phyloP scores from a whole-genome alignment of 805 yeast genomes.

The Ogataea paraovalis region DNA sequence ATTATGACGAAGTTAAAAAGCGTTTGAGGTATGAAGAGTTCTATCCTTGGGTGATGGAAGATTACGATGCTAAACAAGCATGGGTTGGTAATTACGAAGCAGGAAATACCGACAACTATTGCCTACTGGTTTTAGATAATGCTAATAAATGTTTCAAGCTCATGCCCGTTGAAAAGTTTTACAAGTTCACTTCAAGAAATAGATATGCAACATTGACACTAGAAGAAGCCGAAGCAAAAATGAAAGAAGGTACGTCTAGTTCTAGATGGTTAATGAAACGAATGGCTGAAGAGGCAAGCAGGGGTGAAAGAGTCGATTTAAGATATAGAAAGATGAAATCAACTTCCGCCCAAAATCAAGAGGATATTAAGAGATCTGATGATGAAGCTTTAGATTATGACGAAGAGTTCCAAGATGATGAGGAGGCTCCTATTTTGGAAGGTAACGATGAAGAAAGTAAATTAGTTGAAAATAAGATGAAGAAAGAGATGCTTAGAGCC shows the following conservation, averaged over 20 bases:
- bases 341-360: conserved; percentile 34
- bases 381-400: conserved; percentile 92
- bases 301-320: conserved; percentile 48
- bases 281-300: conserved; percentile 61
- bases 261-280: conserved; percentile 97
- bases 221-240: conserved; percentile 94
- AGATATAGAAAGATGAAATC: conserved; percentile 45
- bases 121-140: conserved; percentile 76
- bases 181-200: conserved; percentile 89
- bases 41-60: conserved; percentile 98
- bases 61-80: conserved; percentile 88
- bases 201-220: conserved; percentile 89
- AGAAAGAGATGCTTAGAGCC: conserved; percentile 80
- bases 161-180: conserved; percentile 94
- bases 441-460: conserved; percentile 94
- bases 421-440: conserved; percentile 96
- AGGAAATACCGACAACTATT: conserved; percentile 78
- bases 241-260: conserved; percentile 69
- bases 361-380: conserved; percentile 52
- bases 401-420: conserved; percentile 97
- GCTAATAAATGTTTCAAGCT: conserved; percentile 73
- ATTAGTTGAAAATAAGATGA: conserved; percentile 78
- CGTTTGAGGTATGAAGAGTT: conserved; percentile 90
- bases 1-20: conserved; percentile 78
- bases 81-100: conserved; percentile 98